A percentile compares a stretch with the other conserved stretches of the same genome.
Conservation (phyloP, 495 filamentous ascomycete genomes). For the Daldinia grandis region DNA sequence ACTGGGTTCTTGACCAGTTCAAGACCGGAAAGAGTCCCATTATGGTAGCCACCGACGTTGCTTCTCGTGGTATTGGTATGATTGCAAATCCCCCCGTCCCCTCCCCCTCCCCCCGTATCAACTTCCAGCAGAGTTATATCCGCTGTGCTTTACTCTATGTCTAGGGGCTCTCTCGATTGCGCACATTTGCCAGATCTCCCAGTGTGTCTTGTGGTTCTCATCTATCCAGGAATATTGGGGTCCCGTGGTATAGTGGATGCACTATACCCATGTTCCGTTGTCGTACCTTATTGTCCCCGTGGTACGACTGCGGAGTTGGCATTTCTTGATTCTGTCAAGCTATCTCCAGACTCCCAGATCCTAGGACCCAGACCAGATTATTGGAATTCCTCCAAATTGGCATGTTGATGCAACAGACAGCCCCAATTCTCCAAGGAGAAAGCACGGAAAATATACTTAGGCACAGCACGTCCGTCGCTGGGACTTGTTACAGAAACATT, state of each 20-base stretch:
- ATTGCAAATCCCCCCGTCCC: slow-evolving; percentile 65
- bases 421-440: slow-evolving; percentile 65
- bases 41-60: slow-evolving; percentile 98
- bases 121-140: slow-evolving; percentile 74
- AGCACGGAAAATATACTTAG: slow-evolving; percentile 75
- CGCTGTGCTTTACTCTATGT: slow-evolving; percentile 90
- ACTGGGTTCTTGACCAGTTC: slow-evolving; percentile 99
- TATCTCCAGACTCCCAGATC: slow-evolving; percentile 63
- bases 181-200: slow-evolving; percentile 82
- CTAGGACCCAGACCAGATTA: slow-evolving; percentile 80
- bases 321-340: slow-evolving; percentile 73
- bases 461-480: slow-evolving; percentile 59
- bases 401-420: slow-evolving; percentile 64
- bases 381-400: slow-evolving; percentile 60
- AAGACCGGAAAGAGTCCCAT: slow-evolving; percentile 95
- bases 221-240: slow-evolving; percentile 80
- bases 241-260: slow-evolving; percentile 72
- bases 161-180: slow-evolving; percentile 76
- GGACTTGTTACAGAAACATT: slow-evolving; percentile 62
- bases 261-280: slow-evolving; percentile 71
- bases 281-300: slow-evolving; percentile 65
- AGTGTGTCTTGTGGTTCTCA: slow-evolving; percentile 81
- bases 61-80: slow-evolving; percentile 99
- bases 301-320: slow-evolving; percentile 79
- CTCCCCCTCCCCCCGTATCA: slow-evolving; percentile 56